These are phyloP conservation scores for Cynara cardunculus DNA, from an alignment of 129 eudicot species.

Conservation along the genomic window DNA sequence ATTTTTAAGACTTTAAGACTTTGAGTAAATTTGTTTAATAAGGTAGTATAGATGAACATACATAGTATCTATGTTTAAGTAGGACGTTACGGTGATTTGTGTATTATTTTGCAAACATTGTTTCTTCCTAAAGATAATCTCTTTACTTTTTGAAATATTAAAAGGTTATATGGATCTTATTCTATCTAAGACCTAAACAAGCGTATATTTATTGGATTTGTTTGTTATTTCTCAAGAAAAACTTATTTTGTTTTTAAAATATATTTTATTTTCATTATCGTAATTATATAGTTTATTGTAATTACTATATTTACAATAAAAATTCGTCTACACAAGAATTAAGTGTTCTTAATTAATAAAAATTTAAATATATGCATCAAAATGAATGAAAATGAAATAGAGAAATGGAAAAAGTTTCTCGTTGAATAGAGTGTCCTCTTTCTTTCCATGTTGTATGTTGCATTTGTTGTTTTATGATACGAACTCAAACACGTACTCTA, in stretches of 20 bases:
- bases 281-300: too few relatives aligned
- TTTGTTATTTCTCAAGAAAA: not conserved
- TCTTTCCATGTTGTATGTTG: conserved; percentile 47
- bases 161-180: too few relatives aligned
- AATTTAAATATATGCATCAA: not conserved
- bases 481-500: conserved; percentile 9
- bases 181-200: too few relatives aligned
- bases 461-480: conserved; percentile 53
- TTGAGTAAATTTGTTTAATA: too few relatives aligned
- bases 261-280: too few relatives aligned
- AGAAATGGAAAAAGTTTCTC: conserved; percentile 31
- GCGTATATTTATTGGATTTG: not conserved
- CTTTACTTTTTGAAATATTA: too few relatives aligned
- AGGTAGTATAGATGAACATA: too few relatives aligned
- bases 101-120: not conserved
- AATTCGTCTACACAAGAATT: too few relatives aligned
- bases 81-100: not conserved
- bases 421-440: conserved; percentile 56
- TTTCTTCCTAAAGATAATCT: not conserved
- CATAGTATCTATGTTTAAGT: not conserved
- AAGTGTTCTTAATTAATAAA: not conserved
- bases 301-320: not conserved
- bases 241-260: too few relatives aligned
- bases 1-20: too few relatives aligned
- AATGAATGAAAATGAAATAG: not conserved